Conservation (phyloP, 179 eudicot genomes). For the Patellifolia procumbens region DNA sequence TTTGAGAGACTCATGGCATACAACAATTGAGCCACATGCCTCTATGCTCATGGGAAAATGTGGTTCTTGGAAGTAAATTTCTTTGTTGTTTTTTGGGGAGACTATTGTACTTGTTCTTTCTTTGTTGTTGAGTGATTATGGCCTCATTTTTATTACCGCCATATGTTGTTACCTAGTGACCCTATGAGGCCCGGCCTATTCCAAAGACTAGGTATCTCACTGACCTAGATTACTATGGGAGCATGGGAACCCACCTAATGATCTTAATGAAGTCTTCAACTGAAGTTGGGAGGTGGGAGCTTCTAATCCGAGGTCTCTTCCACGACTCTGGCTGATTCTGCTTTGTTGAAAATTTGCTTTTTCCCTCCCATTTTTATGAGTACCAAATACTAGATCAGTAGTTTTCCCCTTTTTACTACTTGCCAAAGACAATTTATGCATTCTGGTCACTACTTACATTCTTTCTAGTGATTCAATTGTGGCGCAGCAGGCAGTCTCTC, state of each 20-base stretch:
- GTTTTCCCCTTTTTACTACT: neutral
- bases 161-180: neutral
- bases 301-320: neutral
- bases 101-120: neutral
- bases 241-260: neutral
- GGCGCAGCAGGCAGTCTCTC: neutral
- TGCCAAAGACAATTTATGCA: neutral
- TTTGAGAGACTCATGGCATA: neutral
- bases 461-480: neutral
- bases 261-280: neutral
- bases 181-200: neutral
- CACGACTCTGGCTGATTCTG: neutral
- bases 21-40: neutral
- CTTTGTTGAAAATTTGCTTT: neutral
- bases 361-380: neutral
- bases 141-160: neutral
- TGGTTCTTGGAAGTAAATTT: neutral
- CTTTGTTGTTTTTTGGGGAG: neutral
- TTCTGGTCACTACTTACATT: neutral
- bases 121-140: neutral
- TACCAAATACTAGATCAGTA: neutral
- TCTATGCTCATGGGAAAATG: neutral
- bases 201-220: neutral
- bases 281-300: neutral
- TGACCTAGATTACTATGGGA: neutral